Evolutionary conservation across 2,329 filamentous ascomycete species (phyloP), one percentile per base, ranked within the genome.

Genomic region (Trichoderma sp.): DNA sequence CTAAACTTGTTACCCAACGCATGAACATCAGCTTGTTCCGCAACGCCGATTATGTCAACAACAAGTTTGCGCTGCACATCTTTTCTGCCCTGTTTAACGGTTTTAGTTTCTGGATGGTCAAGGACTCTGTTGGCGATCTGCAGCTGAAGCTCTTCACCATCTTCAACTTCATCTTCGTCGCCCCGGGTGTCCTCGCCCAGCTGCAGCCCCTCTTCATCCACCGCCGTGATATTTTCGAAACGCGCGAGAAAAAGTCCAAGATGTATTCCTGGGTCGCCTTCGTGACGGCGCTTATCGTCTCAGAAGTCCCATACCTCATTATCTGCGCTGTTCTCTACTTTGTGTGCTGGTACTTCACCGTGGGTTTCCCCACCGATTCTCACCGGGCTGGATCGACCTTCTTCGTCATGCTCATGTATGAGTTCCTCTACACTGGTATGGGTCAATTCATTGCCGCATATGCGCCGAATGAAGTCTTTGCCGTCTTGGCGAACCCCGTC

Each of bases 21-120:
- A 86, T 84, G 78, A 88, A 87, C 71, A 74, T 86, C 0, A 82
- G 89, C 0, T 80, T 92, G 5, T 92, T 82, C 79, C 84, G 90
- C 66, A 92, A 91, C 74, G 84, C 82, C 0, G 86, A 89, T 63
- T 92, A 92, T 70, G 76, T 89, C 67, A 86, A 87, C 75, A 90
- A 87, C 80, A 90, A 90, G 76, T 76, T 90, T 1, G 77, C 80
- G 0, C 78, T 89, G 1, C 86, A 89, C 72, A 78, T 89, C 25
- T 78, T 79, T 15, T 82, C 81, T 0, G 85, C 83, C 0, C 80
- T 89, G 0, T 87, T 89, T 78, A 88, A 86, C 72, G 87, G 86
- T 1, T 89, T 89, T 70, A 83, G 84, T 0, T 89, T 89, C 73
- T 89, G 86, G 86, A 84, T 82, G 75, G 81, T 89, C 29, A 85